A percentile compares a stretch with the other conserved stretches of the same genome.
Conservation (phyloP, 78 protist species). For the Protostelium mycophagum region DNA sequence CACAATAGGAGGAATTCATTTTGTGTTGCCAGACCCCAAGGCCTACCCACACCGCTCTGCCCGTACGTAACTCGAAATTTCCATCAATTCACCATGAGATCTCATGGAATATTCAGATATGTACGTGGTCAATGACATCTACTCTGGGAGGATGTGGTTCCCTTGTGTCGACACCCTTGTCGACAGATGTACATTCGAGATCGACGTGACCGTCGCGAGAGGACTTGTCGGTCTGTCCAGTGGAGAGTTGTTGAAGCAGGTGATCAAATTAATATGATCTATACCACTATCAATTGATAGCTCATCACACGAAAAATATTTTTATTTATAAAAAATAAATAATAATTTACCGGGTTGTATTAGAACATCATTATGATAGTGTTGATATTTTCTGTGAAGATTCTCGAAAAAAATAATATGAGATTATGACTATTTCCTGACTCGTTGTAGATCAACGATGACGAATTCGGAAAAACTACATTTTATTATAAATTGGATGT, state of each 20-base stretch:
- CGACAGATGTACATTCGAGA: background rate
- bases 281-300: background rate
- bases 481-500: background rate
- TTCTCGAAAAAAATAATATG: no score
- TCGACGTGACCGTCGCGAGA: background rate
- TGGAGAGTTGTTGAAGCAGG: background rate
- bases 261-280: background rate
- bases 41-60: constrained; percentile 16
- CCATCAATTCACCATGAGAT: no score
- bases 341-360: no score
- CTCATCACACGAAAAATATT: no score
- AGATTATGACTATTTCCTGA: no score
- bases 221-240: background rate
- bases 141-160: constrained; percentile 55
- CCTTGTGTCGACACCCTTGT: constrained; percentile 15
- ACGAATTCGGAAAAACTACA: background rate
- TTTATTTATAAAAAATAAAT: no score
- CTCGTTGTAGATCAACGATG: background rate
- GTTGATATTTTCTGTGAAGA: no score
- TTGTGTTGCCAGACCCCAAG: constrained; percentile 25
- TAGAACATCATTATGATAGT: no score
- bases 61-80: background rate
- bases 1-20: constrained; percentile 10
- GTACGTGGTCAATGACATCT: constrained; percentile 23
- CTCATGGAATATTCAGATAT: constrained; percentile 13